phyloP scores from a whole-genome alignment of 2,329 filamentous ascomycete genomes.

The Fusarium clavum region DNA sequence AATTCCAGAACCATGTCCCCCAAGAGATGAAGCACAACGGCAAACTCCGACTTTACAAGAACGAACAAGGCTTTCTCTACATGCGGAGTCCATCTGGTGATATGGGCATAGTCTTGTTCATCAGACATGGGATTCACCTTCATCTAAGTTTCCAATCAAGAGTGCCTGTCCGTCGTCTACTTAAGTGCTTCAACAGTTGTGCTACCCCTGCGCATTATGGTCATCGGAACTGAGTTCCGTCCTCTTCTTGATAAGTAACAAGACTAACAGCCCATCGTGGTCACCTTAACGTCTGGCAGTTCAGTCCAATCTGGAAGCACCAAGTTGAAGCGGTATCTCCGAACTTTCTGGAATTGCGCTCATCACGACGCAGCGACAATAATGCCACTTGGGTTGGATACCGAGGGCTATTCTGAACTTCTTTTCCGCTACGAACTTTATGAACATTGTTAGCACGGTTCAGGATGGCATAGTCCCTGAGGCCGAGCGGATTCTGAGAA shows the following conservation, averaged over 20 bases:
- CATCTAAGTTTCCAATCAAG: background rate
- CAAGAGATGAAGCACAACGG: too few relatives aligned
- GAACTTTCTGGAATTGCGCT: background rate
- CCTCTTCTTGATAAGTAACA: background rate
- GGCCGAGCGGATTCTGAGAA: background rate
- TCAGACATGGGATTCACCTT: background rate
- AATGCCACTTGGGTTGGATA: too few relatives aligned
- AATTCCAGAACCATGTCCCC: too few relatives aligned
- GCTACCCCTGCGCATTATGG: background rate
- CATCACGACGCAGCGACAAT: too few relatives aligned
- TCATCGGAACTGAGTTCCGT: background rate
- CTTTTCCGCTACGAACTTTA: background rate
- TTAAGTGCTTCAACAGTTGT: background rate
- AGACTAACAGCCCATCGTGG: background rate
- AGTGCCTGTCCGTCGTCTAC: background rate
- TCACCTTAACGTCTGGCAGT: background rate
- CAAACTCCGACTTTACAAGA: too few relatives aligned
- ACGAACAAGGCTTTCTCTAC: too few relatives aligned
- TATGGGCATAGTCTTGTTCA: too few relatives aligned
- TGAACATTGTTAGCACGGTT: background rate
- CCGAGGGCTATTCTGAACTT: too few relatives aligned
- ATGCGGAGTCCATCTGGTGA: too few relatives aligned
- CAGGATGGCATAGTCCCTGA: background rate
- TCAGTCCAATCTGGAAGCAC: background rate
- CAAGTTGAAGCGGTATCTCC: background rate